phyloP scores from a whole-genome alignment of 192 early-diverging fungal genomes.

The Glomus cerebriforme region DNA sequence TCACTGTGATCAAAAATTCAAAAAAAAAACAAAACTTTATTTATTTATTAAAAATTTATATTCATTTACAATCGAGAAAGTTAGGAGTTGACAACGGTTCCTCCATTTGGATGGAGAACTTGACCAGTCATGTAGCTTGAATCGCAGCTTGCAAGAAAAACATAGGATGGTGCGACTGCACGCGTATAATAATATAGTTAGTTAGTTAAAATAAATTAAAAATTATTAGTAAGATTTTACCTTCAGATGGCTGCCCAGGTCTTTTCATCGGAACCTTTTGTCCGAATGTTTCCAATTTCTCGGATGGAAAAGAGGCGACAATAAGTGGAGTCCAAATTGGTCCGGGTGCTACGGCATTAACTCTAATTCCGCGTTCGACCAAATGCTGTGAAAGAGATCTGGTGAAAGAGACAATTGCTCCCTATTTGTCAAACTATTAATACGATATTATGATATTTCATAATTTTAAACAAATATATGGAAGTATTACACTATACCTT shows the following conservation, averaged over 20 bases:
- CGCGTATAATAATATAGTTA: background rate
- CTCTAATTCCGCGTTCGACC: slow-evolving; percentile 46
- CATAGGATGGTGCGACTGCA: slow-evolving; percentile 44
- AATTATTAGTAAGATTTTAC: background rate
- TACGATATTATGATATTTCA: background rate
- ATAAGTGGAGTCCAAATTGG: slow-evolving; percentile 60
- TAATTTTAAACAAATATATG: background rate
- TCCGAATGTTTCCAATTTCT: slow-evolving; percentile 50
- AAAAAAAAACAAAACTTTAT: too few species aligned
- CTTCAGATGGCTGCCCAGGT: slow-evolving; percentile 53
- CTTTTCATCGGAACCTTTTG: slow-evolving; percentile 48
- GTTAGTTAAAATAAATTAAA: background rate
- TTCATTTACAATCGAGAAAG: background rate
- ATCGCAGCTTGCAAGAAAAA: slow-evolving; percentile 51
- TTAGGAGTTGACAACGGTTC: background rate
- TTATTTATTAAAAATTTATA: too few species aligned
- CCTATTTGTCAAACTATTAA: slow-evolving; percentile 14
- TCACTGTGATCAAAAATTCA: too few species aligned
- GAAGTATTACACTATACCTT: slow-evolving; percentile 32
- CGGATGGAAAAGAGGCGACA: slow-evolving; percentile 42
- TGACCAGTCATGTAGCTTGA: slow-evolving; percentile 51
- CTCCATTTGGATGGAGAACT: slow-evolving; percentile 49
- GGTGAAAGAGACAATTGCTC: slow-evolving; percentile 56
- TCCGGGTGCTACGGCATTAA: slow-evolving; percentile 57
- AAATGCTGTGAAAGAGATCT: slow-evolving; percentile 52